Percentiles rank a stretch among this genome's conserved stretches.
These are phyloP conservation scores for Podaxis pistillaris DNA, from an alignment of 768 basidiomycete species.

Conservation along the genomic window DNA sequence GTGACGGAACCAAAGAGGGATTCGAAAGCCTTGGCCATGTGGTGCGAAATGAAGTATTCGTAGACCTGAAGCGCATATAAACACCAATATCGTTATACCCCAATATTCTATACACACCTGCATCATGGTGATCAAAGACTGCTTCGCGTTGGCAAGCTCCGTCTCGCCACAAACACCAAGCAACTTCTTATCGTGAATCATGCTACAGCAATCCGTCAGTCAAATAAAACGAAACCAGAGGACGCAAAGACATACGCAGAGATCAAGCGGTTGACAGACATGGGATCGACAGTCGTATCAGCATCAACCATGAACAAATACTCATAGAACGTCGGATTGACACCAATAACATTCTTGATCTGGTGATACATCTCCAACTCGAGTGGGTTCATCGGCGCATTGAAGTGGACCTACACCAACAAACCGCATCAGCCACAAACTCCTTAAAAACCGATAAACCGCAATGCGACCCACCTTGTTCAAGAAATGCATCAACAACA, in stretches of 20 bases:
- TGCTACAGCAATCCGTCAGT: slow-evolving; percentile 44
- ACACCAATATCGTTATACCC: not conserved
- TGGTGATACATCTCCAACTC: slow-evolving; percentile 99
- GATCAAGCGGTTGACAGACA: slow-evolving; percentile 86
- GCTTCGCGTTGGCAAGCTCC: slow-evolving; percentile 86
- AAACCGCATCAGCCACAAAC: not conserved
- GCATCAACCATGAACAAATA: slow-evolving; percentile 93
- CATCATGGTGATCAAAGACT: slow-evolving; percentile 97
- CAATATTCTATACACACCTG: slow-evolving; percentile 49
- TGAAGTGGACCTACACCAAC: slow-evolving; percentile 81
- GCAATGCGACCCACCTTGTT: slow-evolving; percentile 66
- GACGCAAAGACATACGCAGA: slow-evolving; percentile 69
- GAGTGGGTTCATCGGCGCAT: slow-evolving; percentile 92
- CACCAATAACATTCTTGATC: slow-evolving; percentile 99
- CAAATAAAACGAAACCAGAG: not conserved
- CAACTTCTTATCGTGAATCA: slow-evolving; percentile 95
- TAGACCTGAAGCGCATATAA: slow-evolving; percentile 61
- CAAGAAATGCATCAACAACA: slow-evolving; percentile 95
- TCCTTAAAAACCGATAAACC: slow-evolving; percentile 10
- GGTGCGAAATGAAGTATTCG: slow-evolving; percentile 99
- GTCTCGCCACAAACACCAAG: slow-evolving; percentile 97
- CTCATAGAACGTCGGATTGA: slow-evolving; percentile 98
- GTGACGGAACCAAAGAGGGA: slow-evolving; percentile 96
- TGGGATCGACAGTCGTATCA: slow-evolving; percentile 89
- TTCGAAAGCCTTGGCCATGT: slow-evolving; percentile 98